Base-by-base conservation (phyloP, 208 protist species). In the Herpetomonas samuelpessoai region DNA sequence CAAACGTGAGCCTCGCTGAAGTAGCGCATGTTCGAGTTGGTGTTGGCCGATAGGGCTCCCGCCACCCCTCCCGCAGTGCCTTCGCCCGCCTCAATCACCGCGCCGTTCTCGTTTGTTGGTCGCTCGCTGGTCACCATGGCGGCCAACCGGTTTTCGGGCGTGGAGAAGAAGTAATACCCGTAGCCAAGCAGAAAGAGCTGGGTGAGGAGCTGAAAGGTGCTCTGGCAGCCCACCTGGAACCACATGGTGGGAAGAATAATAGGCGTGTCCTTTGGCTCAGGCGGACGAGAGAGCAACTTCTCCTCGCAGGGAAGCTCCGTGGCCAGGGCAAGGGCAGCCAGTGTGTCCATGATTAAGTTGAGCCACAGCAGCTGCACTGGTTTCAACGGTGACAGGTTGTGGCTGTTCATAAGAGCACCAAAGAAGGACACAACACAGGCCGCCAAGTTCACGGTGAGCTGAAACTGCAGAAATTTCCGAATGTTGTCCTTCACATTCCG, bases 401-500 rank as follows among this genome's bases (percentile, higher is more conserved):
- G 62, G 41, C 77, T 70, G 54, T 70, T 89, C 35, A 93, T 67
- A 21, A 93, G 38, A 0, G 95, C 92, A n/a, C 93, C 94, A 46
- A 92, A 79, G 62, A 98, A 97, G 0, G 96, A 83, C 1, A 98
- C 62, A 0, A 90, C 49, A 52, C 97, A 91, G 14, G 96, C 94
- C 1, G 91, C 92, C 21, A 88, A 62, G 74, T 99, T 99, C 16
- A 98, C 96, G 14, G 98, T 98, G 35, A 99, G 83, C 65, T 97
- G 92, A 81, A 99, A 99, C 78, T 99, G 96, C 29, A 99, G 72
- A 77, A 99, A 99, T 72, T 99, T 99, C 31, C 92, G 83, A 56
- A 99, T 98, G 71, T 95, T 98, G 68, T 98, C 98, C 75, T 95
- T 97, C n/a, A 99, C 96, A 72, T 91, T 98, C 30, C 98, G 86